phyloP scores from a whole-genome alignment of 2,329 filamentous ascomycete species.

The Hawksworthiomyces lignivorus region DNA sequence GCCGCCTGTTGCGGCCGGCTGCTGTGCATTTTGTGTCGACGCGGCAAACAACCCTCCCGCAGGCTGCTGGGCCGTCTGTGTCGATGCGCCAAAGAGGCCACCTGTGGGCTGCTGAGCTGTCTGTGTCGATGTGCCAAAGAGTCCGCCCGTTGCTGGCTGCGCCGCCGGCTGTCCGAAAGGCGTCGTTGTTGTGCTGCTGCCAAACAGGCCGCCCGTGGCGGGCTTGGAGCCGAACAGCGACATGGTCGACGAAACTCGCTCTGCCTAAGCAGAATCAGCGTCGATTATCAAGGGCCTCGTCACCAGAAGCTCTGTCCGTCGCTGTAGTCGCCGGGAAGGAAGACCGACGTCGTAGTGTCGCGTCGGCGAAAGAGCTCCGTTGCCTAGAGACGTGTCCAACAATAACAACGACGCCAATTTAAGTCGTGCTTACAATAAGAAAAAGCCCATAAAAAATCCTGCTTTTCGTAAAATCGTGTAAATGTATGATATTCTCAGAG shows the following conservation, averaged over 20 bases:
- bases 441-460: no score
- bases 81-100: slow-evolving; percentile 9
- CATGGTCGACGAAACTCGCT: slow-evolving; percentile 12
- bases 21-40: slow-evolving; percentile 13
- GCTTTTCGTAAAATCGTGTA: no score
- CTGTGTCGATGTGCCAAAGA: slow-evolving; percentile 22
- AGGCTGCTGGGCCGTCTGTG: slow-evolving; percentile 5
- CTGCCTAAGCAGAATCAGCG: no score
- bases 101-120: slow-evolving; percentile 3
- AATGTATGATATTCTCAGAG: no score
- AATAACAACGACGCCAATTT: no score
- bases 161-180: slow-evolving; percentile 12
- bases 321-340: no score
- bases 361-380: no score
- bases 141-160: slow-evolving; percentile 20
- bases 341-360: background rate
- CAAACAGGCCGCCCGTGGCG: slow-evolving; percentile 9
- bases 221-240: slow-evolving; percentile 16
- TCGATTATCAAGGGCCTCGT: no score
- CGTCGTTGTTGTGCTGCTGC: slow-evolving; percentile 4
- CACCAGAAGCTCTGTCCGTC: no score
- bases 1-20: slow-evolving; percentile 13
- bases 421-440: no score
- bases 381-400: no score
- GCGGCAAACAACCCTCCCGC: slow-evolving; percentile 6